These are phyloP conservation scores for Phalaenopsis equestris DNA, from an alignment of 106 monocot species.

Conservation along the genomic window DNA sequence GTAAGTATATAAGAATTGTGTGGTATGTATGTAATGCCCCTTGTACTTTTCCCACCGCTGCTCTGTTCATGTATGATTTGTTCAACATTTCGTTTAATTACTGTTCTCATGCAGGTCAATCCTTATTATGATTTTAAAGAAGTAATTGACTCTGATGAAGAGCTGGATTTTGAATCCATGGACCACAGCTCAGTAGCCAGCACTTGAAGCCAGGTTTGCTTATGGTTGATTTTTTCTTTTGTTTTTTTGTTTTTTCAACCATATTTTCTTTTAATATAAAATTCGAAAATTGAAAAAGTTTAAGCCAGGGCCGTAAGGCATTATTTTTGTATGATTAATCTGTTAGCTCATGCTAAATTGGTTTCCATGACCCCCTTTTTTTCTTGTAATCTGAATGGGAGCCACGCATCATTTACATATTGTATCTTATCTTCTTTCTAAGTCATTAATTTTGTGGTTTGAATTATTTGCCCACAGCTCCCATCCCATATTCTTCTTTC, in stretches of 20 bases:
- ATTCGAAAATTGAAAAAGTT: neutral
- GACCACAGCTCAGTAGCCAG: slow-evolving; percentile 20
- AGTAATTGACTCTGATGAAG: slow-evolving; percentile 94
- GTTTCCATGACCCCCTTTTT: neutral
- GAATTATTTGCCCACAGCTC: too few relatives aligned
- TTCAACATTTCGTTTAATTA: neutral
- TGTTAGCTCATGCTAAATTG: neutral
- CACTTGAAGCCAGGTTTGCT: too few relatives aligned
- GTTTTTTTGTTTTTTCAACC: too few relatives aligned
- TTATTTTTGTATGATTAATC: slow-evolving; percentile 3
- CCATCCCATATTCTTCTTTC: too few relatives aligned
- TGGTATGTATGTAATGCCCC: too few relatives aligned
- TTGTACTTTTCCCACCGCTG: neutral
- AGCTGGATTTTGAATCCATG: slow-evolving; percentile 69
- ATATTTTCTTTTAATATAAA: too few relatives aligned
- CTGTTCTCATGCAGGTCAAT: slow-evolving; percentile 42
- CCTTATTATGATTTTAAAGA: slow-evolving; percentile 81
- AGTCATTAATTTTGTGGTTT: too few relatives aligned
- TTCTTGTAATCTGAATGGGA: neutral
- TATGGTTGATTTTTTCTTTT: too few relatives aligned
- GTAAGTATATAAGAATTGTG: too few relatives aligned
- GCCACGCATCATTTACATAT: neutral
- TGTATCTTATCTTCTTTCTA: too few relatives aligned
- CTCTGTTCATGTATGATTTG: neutral
- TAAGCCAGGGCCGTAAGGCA: neutral